Evolutionary conservation across 2,329 filamentous ascomycete genomes (phyloP), one percentile per base, ranked within the genome.

Genomic region (Phoma herbarum): DNA sequence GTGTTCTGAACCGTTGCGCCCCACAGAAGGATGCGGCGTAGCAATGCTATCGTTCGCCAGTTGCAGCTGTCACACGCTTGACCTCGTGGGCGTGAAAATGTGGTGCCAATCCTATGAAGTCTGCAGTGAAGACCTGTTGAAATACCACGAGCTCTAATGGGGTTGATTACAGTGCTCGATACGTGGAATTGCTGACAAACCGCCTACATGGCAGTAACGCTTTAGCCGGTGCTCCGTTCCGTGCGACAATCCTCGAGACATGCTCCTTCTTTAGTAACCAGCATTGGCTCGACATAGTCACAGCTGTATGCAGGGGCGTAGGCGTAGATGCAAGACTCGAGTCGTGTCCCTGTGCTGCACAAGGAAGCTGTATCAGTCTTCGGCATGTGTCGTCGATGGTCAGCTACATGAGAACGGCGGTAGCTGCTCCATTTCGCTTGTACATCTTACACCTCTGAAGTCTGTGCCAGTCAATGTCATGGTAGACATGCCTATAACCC

Each of bases 1-100:
- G 20, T 47, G 23, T 29, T 50, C 23, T 29, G n/a, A 50, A 6
- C 35, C 23, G 35, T 29, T 2, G 25, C 12, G 51, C 23, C 42
- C 43, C 51, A 47, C 43, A 31, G 9, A 56, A 46, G 46, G 53
- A 45, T 41, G 46, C 52, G 28, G 45, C 52, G 37, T 43, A 14
- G n/a, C 22, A n/a, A 16, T 37, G 37, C n/a, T 52, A 12, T n/a
- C 18, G 26, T 41, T 31, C 29, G 29, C 16, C 14, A 44, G 28
- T 25, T 48, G 25, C 43, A 33, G 25, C 18, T 14, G 28, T 25
- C 25, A 11, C 52, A 54, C 44, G 6, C 22, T 35, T 1, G 4
- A 1, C 14, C 16, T 43, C 9, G 12, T 29, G 16, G 14, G 14
- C 18, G 14, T 9, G n/a, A 43, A 14, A 12, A 14, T 1, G 18